Evolutionary conservation across 176 grass and related monocot genomes (phyloP).

Genomic region (Juncus effusus): DNA sequence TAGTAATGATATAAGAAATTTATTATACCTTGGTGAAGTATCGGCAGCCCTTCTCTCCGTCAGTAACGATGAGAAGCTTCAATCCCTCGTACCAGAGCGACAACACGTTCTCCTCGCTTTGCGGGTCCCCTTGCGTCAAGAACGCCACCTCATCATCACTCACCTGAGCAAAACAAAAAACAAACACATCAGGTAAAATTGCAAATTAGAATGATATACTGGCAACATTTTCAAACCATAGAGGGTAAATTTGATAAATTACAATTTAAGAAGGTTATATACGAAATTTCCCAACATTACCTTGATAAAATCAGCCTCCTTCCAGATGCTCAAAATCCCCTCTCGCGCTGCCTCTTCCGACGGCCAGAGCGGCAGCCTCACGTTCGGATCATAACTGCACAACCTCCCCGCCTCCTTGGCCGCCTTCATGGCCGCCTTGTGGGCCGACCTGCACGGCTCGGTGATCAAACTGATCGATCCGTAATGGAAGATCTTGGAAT

Average conservation of each 20-base stretch:
- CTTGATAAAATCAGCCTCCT: slow-evolving; percentile 92
- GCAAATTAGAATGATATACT: neutral
- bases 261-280: neutral
- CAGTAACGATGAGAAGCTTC: slow-evolving; percentile 86
- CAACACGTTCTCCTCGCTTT: slow-evolving; percentile 55
- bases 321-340: slow-evolving; percentile 81
- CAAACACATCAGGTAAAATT: neutral
- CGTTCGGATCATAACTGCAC: slow-evolving; percentile 88
- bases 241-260: neutral
- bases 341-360: slow-evolving; percentile 48
- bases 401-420: slow-evolving; percentile 64
- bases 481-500: slow-evolving; percentile 81
- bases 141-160: slow-evolving; percentile 91
- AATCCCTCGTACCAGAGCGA: slow-evolving; percentile 78
- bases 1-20: neutral
- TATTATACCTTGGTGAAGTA: slow-evolving; percentile 75
- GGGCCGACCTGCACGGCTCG: slow-evolving; percentile 66
- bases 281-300: slow-evolving; percentile 18
- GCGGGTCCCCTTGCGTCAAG: slow-evolving; percentile 61
- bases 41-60: slow-evolving; percentile 81
- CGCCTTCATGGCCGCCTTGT: slow-evolving; percentile 76
- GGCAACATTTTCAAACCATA: neutral
- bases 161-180: slow-evolving; percentile 24
- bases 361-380: slow-evolving; percentile 78
- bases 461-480: slow-evolving; percentile 86